These are phyloP conservation scores for Jacaranda copaia DNA, from an alignment of 257 asterid genomes.

Conservation along the genomic window DNA sequence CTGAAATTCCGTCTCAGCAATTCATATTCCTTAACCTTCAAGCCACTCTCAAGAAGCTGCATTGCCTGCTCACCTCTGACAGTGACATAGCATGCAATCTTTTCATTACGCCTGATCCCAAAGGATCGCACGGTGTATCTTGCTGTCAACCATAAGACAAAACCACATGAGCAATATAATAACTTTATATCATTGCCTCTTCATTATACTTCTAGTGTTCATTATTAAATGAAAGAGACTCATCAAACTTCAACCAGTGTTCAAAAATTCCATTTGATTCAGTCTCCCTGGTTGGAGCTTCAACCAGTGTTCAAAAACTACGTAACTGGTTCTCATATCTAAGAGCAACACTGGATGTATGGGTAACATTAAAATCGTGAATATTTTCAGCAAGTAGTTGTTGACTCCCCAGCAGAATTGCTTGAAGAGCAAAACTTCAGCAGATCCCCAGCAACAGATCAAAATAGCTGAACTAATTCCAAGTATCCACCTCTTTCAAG, in stretches of 20 bases:
- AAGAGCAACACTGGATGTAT: not conserved
- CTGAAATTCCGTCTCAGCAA: constrained; percentile 60
- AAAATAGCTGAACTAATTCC: not conserved
- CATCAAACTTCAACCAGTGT: not conserved
- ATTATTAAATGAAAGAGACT: not conserved
- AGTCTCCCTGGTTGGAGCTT: not conserved
- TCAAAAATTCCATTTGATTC: not conserved
- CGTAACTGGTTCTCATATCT: not conserved
- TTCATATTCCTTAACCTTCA: constrained; percentile 65
- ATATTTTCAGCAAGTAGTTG: not conserved
- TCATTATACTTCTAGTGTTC: not conserved
- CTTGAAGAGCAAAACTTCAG: not conserved
- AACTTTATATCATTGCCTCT: not conserved
- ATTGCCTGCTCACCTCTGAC: constrained; percentile 67
- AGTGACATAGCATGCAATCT: constrained; percentile 62
- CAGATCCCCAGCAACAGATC: not conserved
- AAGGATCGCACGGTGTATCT: constrained; percentile 63
- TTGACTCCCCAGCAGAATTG: not conserved
- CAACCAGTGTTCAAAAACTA: not conserved
- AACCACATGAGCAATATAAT: not conserved
- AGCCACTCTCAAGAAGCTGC: constrained; percentile 68
- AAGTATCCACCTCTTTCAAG: no score
- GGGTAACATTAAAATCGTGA: not conserved
- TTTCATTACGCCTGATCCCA: constrained; percentile 61
- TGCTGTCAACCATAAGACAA: constrained; percentile 40